Base-by-base conservation (phyloP, 148 eudicot species). In the Bassia scoparia region DNA sequence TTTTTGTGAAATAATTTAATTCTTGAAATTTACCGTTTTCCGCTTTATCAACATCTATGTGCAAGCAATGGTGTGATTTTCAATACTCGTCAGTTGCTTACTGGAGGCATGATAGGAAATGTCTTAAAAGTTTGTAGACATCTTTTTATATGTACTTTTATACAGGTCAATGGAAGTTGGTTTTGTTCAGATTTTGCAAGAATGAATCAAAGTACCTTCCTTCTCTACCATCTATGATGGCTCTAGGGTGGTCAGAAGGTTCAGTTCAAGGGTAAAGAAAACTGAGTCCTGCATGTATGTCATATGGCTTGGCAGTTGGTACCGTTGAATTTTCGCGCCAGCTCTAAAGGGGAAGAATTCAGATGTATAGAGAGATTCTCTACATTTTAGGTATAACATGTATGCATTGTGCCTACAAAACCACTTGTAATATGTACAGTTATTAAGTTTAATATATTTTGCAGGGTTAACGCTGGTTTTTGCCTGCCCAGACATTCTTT, bases 181-280 rank as follows among this genome's bases (percentile, higher is more conserved):
- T 33, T 56, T 43, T 64, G 50, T 71, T 58, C 76, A 94, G 98
- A 87, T 94, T 87, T 85, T 69, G 91, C 80, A 96, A 95, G 79
- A 91, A 84, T n/a, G 82, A 89, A 95, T 73, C 96, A 95, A 67
- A 74, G 71, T 58, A 71, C 83, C 64, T 91, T 87, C 83, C 89
- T 91, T 80, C 81, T 89, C 74, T 79, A n/a, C 92, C 20, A 79
- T 80, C 37, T 91, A 89, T 46, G 88, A 84, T 72, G 85, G 84
- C 76, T 61, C 88, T 58, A 84, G 80, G 83, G 83, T 38, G 61
- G 69, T n/a, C 77, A 14, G 95, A 83, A 78, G 89, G 88, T 71
- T 76, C 76, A 61, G 76, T 78, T 53, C n/a, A 87, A 85, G 84
- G 84, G 80, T 29, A 86, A 89, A 78, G 92, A 87, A 58, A 83